Conservation (phyloP, 2,329 filamentous ascomycete genomes). For the Sclerotinia trifoliorum region DNA sequence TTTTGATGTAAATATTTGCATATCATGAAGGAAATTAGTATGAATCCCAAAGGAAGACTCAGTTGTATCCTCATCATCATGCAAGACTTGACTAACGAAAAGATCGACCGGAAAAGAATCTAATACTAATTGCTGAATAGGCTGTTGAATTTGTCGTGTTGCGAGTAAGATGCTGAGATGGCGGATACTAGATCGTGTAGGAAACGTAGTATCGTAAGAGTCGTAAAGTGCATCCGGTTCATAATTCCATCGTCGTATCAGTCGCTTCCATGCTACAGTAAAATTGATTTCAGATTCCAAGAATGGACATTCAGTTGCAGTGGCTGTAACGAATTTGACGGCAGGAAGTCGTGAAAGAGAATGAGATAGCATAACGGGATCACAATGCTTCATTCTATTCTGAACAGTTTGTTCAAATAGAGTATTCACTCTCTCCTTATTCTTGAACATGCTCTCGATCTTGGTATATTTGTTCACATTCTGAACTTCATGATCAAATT, state of each 20-base stretch:
- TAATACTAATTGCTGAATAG: background rate
- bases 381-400: constrained; percentile 16
- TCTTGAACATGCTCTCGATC: constrained; percentile 3
- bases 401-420: constrained; percentile 9
- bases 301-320: constrained; percentile 17
- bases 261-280: constrained; percentile 6
- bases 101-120: constrained; percentile 15
- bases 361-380: constrained; percentile 10
- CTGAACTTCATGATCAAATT: constrained; percentile 21
- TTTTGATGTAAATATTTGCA: constrained; percentile 5
- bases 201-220: constrained; percentile 20
- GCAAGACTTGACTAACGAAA: background rate
- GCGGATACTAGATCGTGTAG: constrained; percentile 4
- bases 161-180: constrained; percentile 18
- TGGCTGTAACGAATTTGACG: constrained; percentile 1
- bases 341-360: constrained; percentile 2
- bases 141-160: background rate
- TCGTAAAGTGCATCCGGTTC: constrained; percentile 15
- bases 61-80: background rate
- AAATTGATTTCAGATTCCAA: constrained; percentile 10
- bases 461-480: constrained; percentile 16
- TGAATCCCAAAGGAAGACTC: background rate
- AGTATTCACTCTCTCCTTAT: background rate
- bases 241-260: constrained; percentile 4
- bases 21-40: constrained; percentile 13